Percentiles rank a stretch among this genome's conserved stretches.
phyloP scores from a whole-genome alignment of 768 basidiomycete species.

The Kwoniella newhampshirensis region DNA sequence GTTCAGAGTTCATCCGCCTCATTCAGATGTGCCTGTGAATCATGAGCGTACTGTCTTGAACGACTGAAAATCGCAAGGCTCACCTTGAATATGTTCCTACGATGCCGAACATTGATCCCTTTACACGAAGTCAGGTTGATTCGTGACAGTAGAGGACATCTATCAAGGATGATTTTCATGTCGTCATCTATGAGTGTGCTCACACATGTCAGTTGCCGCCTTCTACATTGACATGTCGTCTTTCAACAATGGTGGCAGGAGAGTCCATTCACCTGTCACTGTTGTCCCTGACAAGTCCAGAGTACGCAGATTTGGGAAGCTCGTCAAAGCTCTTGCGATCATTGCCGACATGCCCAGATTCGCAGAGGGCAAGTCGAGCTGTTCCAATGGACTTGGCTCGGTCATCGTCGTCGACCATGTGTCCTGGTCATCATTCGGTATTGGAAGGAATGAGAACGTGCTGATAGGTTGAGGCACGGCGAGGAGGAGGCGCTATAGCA shows the following conservation, averaged over 20 bases:
- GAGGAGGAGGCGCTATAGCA: constrained; percentile 13
- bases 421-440: background rate
- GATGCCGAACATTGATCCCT: constrained; percentile 34
- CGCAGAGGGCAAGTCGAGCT: constrained; percentile 27
- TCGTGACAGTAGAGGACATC: constrained; percentile 27
- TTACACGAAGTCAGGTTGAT: constrained; percentile 43
- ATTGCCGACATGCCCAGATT: constrained; percentile 7
- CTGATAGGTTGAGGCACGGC: constrained; percentile 10
- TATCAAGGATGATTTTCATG: constrained; percentile 31
- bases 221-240: background rate
- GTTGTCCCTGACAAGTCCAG: constrained; percentile 34
- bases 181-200: constrained; percentile 25
- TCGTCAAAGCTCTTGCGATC: constrained; percentile 3
- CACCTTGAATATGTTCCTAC: constrained; percentile 41
- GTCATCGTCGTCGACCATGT: background rate
- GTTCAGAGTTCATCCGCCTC: too few relatives aligned
- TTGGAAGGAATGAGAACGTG: constrained; percentile 2
- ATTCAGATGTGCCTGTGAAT: too few relatives aligned
- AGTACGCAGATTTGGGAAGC: constrained; percentile 23
- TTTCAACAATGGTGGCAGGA: too few relatives aligned
- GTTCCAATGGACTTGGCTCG: constrained; percentile 24
- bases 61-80: background rate
- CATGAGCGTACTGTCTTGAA: background rate
- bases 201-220: background rate
- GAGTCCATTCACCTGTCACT: constrained; percentile 31